Conservation (phyloP, 2,329 filamentous ascomycete genomes). For the Colletotrichum limetticola region DNA sequence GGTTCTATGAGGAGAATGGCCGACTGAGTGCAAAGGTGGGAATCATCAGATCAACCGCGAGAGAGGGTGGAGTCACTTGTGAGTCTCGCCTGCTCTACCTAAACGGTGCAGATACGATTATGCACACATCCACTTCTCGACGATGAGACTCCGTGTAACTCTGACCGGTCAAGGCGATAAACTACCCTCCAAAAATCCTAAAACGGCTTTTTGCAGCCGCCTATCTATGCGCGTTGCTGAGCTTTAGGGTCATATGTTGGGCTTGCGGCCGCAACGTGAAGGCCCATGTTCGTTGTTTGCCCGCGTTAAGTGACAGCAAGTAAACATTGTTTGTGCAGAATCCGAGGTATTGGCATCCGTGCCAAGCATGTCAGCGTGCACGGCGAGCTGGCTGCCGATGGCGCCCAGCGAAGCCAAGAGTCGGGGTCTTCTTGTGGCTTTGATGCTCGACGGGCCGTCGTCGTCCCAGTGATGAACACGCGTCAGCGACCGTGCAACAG, state of each 20-base stretch:
- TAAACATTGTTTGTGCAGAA: background rate
- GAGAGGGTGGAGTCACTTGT: background rate
- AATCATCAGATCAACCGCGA: background rate
- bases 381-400: background rate
- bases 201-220: background rate
- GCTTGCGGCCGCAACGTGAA: too few relatives aligned
- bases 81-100: background rate
- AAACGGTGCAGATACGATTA: background rate
- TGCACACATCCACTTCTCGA: background rate
- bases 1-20: background rate
- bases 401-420: background rate
- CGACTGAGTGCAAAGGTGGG: background rate
- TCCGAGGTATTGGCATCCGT: background rate
- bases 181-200: background rate
- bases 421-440: background rate
- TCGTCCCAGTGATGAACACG: slow-evolving; percentile 16
- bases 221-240: background rate
- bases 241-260: too few relatives aligned
- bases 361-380: background rate
- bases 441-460: background rate
- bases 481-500: background rate
- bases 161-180: background rate
- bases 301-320: background rate
- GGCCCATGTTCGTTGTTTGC: background rate
- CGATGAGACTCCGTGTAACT: background rate